Evolutionary conservation across 2,329 filamentous ascomycete genomes (phyloP), one percentile per base, ranked within the genome.

Genomic region (Colletotrichum sp.): DNA sequence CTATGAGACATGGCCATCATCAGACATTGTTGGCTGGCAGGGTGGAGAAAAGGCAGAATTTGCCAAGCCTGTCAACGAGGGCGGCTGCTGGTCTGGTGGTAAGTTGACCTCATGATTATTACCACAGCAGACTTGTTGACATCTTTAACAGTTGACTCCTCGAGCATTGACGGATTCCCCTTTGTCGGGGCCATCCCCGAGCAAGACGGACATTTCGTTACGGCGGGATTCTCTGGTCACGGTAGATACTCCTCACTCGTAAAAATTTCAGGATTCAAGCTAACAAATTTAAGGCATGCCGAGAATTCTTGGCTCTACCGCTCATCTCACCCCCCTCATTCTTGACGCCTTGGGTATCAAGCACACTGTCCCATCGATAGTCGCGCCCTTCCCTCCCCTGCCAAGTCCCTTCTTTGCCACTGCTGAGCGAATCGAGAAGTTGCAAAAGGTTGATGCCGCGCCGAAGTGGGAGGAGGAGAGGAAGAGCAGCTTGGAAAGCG

Each of bases 91-190:
- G 64, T 30, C 64, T 8, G 64, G 64, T 30, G 64, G 64, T 67
- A 55, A 34, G 30, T 24, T 9, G 1, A 1, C 21, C n/a, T 32
- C 2, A 13, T 18, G 12, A 55, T 5, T 4, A 0, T 13, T 21
- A 52, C n/a, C 4, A 3, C 4, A 7, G 4, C n/a, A 21, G 43
- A 52, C 1, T 0, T 1, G 18, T 0, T 21, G 30, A 34, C 28
- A 36, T 1, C 4, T 52, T 28, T 55, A 3, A 21, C 18, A 67
- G 64, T 67, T 9, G 64, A 67, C 64, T 67, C 64, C 24, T 52
- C 30, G 64, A 67, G 64, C n/a, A 67, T 67, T 28, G 64, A 67
- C 64, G 36, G 24, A 6, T 67, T 67, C 36, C 64, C 64, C 3
- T 67, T 67, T 1, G 64, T 67, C 14, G 64, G 64, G 2, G 36